Evolutionary conservation across 495 filamentous ascomycete genomes (phyloP).

Genomic region (Staphylotrichum longicolle): DNA sequence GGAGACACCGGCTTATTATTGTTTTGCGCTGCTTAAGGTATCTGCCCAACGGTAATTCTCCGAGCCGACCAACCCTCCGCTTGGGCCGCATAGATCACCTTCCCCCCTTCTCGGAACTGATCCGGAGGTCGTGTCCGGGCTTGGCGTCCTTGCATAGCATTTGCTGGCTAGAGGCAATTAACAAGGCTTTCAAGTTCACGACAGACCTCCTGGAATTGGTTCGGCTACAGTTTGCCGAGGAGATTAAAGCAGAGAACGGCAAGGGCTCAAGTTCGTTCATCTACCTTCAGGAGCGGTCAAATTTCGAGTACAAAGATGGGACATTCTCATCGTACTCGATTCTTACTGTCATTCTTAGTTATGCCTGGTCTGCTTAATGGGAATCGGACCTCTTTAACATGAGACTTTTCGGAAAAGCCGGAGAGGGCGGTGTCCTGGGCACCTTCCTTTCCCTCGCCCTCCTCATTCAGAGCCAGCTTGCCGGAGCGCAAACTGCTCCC

Average conservation of each 20-base stretch:
- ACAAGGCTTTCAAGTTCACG: too few relatives aligned
- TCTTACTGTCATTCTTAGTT: too few relatives aligned
- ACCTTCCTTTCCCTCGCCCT: conserved; percentile 17
- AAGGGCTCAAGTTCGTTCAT: not conserved
- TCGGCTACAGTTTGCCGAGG: not conserved
- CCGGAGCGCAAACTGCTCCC: conserved; percentile 14
- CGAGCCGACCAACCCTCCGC: not conserved
- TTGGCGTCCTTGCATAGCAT: not conserved
- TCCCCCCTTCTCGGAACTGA: not conserved
- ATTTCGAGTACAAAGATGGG: not conserved
- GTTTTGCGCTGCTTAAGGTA: too few relatives aligned
- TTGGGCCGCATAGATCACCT: not conserved
- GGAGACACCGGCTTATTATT: too few relatives aligned
- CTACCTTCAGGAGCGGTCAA: not conserved
- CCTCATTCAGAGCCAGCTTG: not conserved
- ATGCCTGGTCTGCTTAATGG: too few relatives aligned
- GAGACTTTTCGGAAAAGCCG: conserved; percentile 14
- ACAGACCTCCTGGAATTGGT: not conserved
- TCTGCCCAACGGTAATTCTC: conserved; percentile 10
- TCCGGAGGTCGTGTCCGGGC: conserved; percentile 4
- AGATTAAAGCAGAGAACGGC: not conserved
- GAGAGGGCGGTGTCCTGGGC: not conserved
- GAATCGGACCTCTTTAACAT: not conserved
- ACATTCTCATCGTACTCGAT: too few relatives aligned
- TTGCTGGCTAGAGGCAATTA: too few relatives aligned